These are phyloP conservation scores for Tephrocybe sp. DNA, from an alignment of 768 basidiomycete species.

Conservation along the genomic window DNA sequence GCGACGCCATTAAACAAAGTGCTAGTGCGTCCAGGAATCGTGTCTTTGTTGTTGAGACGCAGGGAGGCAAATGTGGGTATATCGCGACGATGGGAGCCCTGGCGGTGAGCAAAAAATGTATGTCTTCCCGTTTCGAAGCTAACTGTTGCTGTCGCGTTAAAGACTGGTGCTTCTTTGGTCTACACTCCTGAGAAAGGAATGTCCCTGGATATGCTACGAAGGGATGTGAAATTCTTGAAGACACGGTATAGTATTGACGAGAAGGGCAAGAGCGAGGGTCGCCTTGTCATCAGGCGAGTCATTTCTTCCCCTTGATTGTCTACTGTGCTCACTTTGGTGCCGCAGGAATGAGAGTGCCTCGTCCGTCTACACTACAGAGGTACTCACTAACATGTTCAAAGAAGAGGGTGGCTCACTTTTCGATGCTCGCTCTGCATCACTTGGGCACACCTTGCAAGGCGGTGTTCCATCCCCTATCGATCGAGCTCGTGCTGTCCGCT, in stretches of 20 bases:
- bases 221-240: conserved; percentile 87
- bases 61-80: conserved; percentile 96
- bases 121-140: background rate
- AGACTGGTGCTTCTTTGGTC: conserved; percentile 89
- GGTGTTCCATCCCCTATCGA: conserved; percentile 95
- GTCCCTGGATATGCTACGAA: conserved; percentile 71
- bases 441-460: conserved; percentile 97
- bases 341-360: conserved; percentile 84
- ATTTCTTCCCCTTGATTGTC: background rate
- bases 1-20: conserved; percentile 98
- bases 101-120: conserved; percentile 58
- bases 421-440: conserved; percentile 91
- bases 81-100: conserved; percentile 94
- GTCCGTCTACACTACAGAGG: conserved; percentile 83
- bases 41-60: conserved; percentile 97
- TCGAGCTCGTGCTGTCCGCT: conserved; percentile 85
- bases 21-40: conserved; percentile 94
- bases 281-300: conserved; percentile 84
- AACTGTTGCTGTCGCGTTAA: conserved; percentile 27
- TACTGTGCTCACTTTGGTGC: background rate
- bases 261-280: conserved; percentile 89
- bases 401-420: conserved; percentile 93
- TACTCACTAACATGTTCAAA: conserved; percentile 90
- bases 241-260: conserved; percentile 81
- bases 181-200: conserved; percentile 95